These are phyloP conservation scores for Rhizopogon vulgaris DNA, from an alignment of 768 basidiomycete species.

Conservation along the genomic window DNA sequence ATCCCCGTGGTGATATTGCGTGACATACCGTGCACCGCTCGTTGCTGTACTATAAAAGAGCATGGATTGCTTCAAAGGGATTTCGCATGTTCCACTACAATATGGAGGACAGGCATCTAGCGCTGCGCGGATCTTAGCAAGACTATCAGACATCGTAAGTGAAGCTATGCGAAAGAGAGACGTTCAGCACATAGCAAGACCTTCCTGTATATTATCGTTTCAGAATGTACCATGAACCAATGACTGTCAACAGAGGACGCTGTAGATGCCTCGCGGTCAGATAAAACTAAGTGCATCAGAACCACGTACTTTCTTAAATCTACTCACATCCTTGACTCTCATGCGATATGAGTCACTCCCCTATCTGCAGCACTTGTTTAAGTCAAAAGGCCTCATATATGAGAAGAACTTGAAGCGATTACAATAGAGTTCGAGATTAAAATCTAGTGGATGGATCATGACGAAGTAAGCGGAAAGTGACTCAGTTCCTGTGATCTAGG, in stretches of 20 bases:
- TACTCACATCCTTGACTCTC: neutral
- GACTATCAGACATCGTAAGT: conserved; percentile 5
- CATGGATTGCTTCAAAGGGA: neutral
- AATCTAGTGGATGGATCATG: neutral
- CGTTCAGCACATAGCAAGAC: neutral
- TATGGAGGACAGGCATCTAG: neutral
- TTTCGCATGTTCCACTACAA: neutral
- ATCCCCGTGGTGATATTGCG: neutral
- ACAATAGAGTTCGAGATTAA: neutral
- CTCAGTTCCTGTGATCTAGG: conserved; percentile 1
- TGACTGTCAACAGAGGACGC: neutral
- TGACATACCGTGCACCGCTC: neutral
- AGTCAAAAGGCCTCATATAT: too few species aligned
- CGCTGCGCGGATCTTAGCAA: conserved; percentile 1
- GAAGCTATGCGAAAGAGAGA: neutral
- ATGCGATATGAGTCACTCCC: neutral
- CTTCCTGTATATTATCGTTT: neutral
- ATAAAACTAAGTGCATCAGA: neutral
- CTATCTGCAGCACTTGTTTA: neutral
- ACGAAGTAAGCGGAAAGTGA: neutral
- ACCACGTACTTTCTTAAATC: neutral
- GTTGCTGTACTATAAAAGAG: neutral
- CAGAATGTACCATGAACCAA: neutral
- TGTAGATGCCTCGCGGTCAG: neutral
- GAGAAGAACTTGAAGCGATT: too few species aligned